Conservation (phyloP, 805 yeast genomes). For the Hanseniaspora jakobsenii region DNA sequence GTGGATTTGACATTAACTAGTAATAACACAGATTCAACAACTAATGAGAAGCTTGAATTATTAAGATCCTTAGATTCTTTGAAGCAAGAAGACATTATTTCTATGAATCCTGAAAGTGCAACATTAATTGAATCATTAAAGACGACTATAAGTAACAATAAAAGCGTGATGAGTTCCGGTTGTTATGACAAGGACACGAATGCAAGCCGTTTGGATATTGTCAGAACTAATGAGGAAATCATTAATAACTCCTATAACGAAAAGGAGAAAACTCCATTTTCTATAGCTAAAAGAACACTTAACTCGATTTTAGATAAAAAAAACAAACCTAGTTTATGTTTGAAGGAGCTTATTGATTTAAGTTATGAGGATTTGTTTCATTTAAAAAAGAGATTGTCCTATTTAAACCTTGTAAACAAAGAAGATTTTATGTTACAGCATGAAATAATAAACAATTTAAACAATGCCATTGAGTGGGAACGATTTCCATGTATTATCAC, state of each 20-base stretch:
- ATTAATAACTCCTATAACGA: conserved; percentile 8
- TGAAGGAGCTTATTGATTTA: conserved; percentile 24
- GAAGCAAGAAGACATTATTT: too few relatives aligned
- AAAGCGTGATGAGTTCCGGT: too few relatives aligned
- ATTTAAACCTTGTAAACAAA: conserved; percentile 29
- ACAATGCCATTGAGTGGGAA: conserved; percentile 44
- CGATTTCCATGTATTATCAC: conserved; percentile 62
- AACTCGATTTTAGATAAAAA: conserved; percentile 20
- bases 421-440: conserved; percentile 30
- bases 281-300: conserved; percentile 12
- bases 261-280: conserved; percentile 3
- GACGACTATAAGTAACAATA: too few relatives aligned
- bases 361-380: conserved; percentile 18
- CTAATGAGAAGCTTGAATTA: neutral
- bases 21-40: neutral
- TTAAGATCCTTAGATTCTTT: neutral
- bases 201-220: neutral
- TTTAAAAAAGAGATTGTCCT: conserved; percentile 20
- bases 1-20: too few relatives aligned
- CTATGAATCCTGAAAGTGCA: too few relatives aligned
- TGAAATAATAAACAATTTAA: conserved; percentile 44
- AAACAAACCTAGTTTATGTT: conserved; percentile 24
- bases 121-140: too few relatives aligned
- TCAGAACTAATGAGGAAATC: conserved; percentile 9
- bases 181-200: neutral